A percentile compares a stretch with the other conserved stretches of the same genome.
These are phyloP conservation scores for Bifiguratus adelaidae DNA, from an alignment of 192 early-diverging fungal species.

Conservation along the genomic window DNA sequence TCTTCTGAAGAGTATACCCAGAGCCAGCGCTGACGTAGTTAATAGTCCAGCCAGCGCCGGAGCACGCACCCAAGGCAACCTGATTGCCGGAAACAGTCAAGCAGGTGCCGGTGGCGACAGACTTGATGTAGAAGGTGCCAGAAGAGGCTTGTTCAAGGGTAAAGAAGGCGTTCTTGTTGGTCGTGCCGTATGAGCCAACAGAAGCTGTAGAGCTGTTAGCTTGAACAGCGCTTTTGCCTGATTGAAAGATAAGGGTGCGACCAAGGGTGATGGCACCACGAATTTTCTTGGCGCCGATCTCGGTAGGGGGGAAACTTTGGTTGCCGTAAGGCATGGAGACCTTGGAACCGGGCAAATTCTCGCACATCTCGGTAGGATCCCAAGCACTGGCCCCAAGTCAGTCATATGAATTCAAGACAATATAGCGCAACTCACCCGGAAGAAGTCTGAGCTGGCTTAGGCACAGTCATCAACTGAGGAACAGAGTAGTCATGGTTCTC, in stretches of 20 bases:
- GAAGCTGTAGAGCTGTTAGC: too few species aligned
- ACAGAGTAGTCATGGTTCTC: slow-evolving; percentile 9
- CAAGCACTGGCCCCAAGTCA: too few species aligned
- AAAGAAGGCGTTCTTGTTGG: neutral
- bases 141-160: neutral
- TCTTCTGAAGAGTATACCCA: neutral
- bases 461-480: slow-evolving; percentile 2
- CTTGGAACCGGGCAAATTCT: neutral
- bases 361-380: slow-evolving; percentile 7
- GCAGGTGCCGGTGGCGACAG: neutral
- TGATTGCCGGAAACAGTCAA: neutral
- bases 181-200: too few species aligned
- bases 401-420: too few species aligned
- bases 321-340: slow-evolving; percentile 7
- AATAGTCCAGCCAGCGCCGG: neutral
- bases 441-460: neutral
- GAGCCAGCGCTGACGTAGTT: neutral
- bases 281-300: slow-evolving; percentile 1
- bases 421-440: too few species aligned
- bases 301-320: slow-evolving; percentile 2
- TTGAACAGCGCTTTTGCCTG: neutral
- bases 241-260: neutral
- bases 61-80: neutral
- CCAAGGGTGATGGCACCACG: slow-evolving; percentile 8
- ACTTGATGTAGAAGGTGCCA: neutral